Evolutionary conservation across 116 monocot genomes (phyloP).

Genomic region (Cymodocea nodosa): DNA sequence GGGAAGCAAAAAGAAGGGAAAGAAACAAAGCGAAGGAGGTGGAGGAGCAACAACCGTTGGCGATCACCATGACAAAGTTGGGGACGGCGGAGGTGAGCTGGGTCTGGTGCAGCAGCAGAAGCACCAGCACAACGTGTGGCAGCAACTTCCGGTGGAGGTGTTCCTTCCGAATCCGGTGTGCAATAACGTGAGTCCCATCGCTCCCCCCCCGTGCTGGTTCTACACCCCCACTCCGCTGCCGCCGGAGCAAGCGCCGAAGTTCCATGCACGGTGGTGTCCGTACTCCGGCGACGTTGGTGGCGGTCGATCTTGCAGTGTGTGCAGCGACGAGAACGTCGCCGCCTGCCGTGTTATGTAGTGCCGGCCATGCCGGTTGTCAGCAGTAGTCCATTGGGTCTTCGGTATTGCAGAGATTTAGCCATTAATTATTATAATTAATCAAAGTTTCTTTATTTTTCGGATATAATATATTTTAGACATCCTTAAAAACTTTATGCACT

Average conservation of each 20-base stretch:
- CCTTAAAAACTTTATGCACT: too few relatives aligned
- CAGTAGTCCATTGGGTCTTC: too few relatives aligned
- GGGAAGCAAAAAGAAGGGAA: conserved; percentile 8
- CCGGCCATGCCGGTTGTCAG: too few relatives aligned
- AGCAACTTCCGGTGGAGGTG: not conserved
- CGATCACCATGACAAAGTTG: not conserved
- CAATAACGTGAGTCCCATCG: conserved; percentile 1
- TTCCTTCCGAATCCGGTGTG: conserved; percentile 1
- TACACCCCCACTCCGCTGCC: not conserved
- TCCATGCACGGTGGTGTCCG: not conserved
- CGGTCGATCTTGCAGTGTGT: conserved; percentile 1
- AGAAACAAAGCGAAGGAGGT: not conserved
- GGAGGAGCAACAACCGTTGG: not conserved
- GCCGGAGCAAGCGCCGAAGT: not conserved
- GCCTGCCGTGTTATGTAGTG: conserved; percentile 31
- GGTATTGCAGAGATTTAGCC: too few relatives aligned
- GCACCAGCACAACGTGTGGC: not conserved
- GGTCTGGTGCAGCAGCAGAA: not conserved
- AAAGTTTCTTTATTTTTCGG: too few relatives aligned
- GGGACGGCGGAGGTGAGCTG: not conserved
- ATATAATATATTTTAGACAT: too few relatives aligned
- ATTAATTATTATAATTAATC: too few relatives aligned
- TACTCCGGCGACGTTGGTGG: not conserved
- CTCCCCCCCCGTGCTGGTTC: not conserved
- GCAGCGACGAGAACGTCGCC: conserved; percentile 47